Evolutionary conservation across 495 filamentous ascomycete genomes (phyloP).

Genomic region (Saxophila tyrrhenica): DNA sequence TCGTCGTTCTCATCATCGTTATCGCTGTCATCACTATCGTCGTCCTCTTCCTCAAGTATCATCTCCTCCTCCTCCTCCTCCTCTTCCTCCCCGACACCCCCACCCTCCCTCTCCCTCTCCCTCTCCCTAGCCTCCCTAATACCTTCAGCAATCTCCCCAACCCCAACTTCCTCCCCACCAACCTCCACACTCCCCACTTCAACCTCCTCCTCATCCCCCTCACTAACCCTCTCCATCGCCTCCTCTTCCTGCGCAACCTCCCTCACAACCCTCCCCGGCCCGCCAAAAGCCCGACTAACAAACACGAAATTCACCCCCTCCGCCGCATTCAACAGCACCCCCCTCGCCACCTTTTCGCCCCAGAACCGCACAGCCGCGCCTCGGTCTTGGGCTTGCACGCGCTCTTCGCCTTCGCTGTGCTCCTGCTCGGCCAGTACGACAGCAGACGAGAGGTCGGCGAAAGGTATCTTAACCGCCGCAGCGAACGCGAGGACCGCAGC

Average conservation of each 20-base stretch:
- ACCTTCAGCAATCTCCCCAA: conserved; percentile 3
- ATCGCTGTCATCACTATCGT: conserved; percentile 29
- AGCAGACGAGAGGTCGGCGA: conserved; percentile 38
- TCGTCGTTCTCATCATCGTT: conserved; percentile 29
- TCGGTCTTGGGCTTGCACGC: conserved; percentile 24
- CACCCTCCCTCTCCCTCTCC: neutral
- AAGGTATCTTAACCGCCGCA: conserved; percentile 39
- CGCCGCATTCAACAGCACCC: conserved; percentile 50
- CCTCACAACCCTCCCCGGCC: conserved; percentile 32
- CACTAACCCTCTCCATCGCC: conserved; percentile 11
- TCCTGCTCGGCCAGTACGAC: conserved; percentile 22
- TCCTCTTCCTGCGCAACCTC: conserved; percentile 22
- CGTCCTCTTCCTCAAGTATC: conserved; percentile 18
- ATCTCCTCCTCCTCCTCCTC: neutral
- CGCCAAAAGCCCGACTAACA: conserved; percentile 54
- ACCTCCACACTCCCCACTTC: conserved; percentile 7
- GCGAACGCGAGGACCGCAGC: conserved; percentile 48
- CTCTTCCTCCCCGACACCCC: neutral
- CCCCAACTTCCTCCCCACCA: conserved; percentile 1
- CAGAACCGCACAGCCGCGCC: conserved; percentile 43
- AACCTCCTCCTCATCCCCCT: conserved; percentile 8
- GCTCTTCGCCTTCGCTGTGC: conserved; percentile 5
- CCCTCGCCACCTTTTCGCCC: conserved; percentile 50
- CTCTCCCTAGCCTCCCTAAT: neutral
- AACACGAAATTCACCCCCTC: conserved; percentile 46